Evolutionary conservation across 192 early-diverging fungal species (phyloP), one percentile per base, ranked within the genome.

Genomic region (Coemansia sp.): DNA sequence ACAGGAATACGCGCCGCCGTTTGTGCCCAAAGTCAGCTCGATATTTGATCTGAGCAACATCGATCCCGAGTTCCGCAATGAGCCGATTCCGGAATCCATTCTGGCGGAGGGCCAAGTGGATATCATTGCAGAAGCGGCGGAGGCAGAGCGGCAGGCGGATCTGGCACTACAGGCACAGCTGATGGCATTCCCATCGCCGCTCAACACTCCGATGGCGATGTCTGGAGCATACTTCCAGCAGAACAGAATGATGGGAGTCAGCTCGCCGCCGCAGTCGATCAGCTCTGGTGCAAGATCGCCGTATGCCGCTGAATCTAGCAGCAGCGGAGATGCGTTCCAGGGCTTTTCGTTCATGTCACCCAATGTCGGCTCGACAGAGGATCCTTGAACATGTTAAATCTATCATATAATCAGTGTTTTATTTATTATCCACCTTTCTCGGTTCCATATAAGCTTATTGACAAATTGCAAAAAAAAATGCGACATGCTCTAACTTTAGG

Each of bases 1-100:
- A 41, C 83, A 85, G 63, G 70, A 85, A 48, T 73, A 83, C 10
- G 77, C 66, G 49, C 88, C 88, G 38, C 88, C 88, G 17, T 87
- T 86, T 57, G 86, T 86, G 59, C 88, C 88, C 34, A 72, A 82
- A 35, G 83, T 87, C 53, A 67, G 62, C 43, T 66, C 81, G 25
- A 72, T 68, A 2, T 71, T 77, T 40, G 75, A 77, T 17, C 59
- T 77, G 19, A 63, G 63, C 46, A 62, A 77, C 54, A 77, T 77
- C 43, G 75, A 77, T n/a, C 75, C 75, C 7, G 62, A 70, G 65
- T 81, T 81, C 69, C 63, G 69, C 40, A 67, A 71, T 33, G 78
- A 81, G 65, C 71, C 76, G 0, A 73, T 79, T 20, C 70, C 69
- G 22, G 50, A 67, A 36, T 64, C 65, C 3, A 59, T 69, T 34